Evolutionary conservation across 495 filamentous ascomycete species (phyloP), one percentile per base, ranked within the genome.

Genomic region (Daldinia concentrica): DNA sequence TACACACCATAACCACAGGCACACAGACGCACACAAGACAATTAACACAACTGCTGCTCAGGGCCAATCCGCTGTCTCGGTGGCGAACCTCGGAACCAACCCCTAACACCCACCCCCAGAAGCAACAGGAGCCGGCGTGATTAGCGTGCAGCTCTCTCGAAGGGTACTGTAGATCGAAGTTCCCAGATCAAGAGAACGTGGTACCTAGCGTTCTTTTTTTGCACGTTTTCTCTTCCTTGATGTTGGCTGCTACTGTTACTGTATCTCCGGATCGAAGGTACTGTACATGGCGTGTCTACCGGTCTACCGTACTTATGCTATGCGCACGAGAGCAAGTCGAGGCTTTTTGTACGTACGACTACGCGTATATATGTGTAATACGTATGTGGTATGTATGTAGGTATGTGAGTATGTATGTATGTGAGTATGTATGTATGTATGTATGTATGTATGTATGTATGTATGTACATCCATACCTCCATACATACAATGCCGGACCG

Each of bases 91-190:
- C 65, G 66, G 62, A 68, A 66, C 65, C 58, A 69, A 67, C 48
- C 56, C 61, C 43, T 55, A 48, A 22, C 19, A 48, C 32, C 32
- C 19, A 48, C 52, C 66, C 66, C 56, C 34, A 61, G 68, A 65
- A 73, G 62, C 58, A 64, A 66, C 66, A 73, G 66, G 65, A 73
- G 71, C 71, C 71, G 71, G 61, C 71, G 71, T 73, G 71, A 73
- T 73, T 73, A 73, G 62, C 66, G 66, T 73, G 71, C 71, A 73
- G 66, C 61, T 24, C 26, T 54, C 51, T 66, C 52, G 58, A 73
- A 64, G 62, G 58, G 71, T 48, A 73, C 71, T 73, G 66, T 73
- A 69, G 66, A 73, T 73, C 66, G 65, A 69, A 73, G 71, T 69
- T 73, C 71, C 65, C 57, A 69, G 71, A 73, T 73, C 58, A 69